Evolutionary conservation across 768 basidiomycete genomes (phyloP).

Genomic region (Suillus spraguei): DNA sequence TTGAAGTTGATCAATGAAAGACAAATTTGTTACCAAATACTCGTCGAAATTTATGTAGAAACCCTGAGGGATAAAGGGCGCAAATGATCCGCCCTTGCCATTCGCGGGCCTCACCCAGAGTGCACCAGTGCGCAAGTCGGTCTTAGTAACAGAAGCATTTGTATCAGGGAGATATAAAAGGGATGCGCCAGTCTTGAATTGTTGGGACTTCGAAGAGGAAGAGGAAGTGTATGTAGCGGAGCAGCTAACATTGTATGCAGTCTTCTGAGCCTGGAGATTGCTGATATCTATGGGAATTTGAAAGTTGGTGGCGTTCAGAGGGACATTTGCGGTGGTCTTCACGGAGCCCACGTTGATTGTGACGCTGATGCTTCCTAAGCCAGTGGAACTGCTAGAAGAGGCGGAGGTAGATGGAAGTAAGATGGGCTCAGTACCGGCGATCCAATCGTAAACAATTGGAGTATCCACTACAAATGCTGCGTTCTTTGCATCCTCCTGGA

Average conservation of each 20-base stretch:
- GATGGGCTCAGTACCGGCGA: conserved; percentile 38
- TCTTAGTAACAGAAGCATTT: conserved; percentile 45
- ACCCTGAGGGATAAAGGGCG: conserved; percentile 64
- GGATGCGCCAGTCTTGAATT: conserved; percentile 33
- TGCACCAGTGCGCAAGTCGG: conserved; percentile 48
- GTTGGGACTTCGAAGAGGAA: too few species aligned
- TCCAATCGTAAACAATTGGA: conserved; percentile 36
- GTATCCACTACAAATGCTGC: conserved; percentile 41
- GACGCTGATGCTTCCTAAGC: conserved; percentile 25
- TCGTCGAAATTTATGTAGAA: conserved; percentile 68
- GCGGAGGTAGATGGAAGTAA: conserved; percentile 13
- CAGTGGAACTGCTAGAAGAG: background rate
- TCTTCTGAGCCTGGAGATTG: conserved; percentile 29
- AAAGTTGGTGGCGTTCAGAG: conserved; percentile 39
- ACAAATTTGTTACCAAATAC: conserved; percentile 54
- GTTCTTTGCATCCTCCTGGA: conserved; percentile 38
- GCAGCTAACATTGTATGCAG: conserved; percentile 38
- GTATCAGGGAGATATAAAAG: conserved; percentile 46
- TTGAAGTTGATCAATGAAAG: conserved; percentile 58
- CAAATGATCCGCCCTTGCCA: conserved; percentile 24
- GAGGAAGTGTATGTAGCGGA: conserved; percentile 35
- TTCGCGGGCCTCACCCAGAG: conserved; percentile 40
- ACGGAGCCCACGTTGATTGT: conserved; percentile 34
- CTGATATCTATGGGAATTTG: conserved; percentile 38
- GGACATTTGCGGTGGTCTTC: conserved; percentile 32